Conservation (phyloP, 2,329 filamentous ascomycete genomes). For the Rhinocladiella mackenziei region DNA sequence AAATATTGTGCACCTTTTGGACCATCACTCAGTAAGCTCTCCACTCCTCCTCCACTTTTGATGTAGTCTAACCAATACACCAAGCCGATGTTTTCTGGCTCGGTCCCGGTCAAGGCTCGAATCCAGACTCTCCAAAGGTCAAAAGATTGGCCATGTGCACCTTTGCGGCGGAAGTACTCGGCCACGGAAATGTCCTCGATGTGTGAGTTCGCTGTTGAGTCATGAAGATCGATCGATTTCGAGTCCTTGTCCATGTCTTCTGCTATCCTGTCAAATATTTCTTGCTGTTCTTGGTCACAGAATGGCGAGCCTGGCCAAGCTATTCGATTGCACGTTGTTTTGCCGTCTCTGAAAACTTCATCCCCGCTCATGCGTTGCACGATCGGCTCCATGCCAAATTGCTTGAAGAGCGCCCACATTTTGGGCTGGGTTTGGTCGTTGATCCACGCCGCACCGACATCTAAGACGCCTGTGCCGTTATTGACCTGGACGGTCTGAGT, state of each 20-base stretch:
- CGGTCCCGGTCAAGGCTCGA: neutral
- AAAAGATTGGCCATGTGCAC: neutral
- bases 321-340: neutral
- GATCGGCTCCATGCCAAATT: slow-evolving; percentile 41
- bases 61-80: slow-evolving; percentile 3
- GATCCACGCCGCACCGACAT: slow-evolving; percentile 58
- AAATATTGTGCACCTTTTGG: slow-evolving; percentile 1
- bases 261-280: neutral
- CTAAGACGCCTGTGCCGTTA: slow-evolving; percentile 34
- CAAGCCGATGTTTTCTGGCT: neutral
- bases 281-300: neutral
- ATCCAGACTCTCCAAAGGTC: neutral
- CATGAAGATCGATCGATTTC: neutral
- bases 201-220: slow-evolving; percentile 1
- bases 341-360: slow-evolving; percentile 33
- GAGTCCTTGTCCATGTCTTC: slow-evolving; percentile 1
- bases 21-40: neutral
- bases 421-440: slow-evolving; percentile 52
- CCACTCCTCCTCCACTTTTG: slow-evolving; percentile 3
- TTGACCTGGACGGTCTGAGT: slow-evolving; percentile 31
- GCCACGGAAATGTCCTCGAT: slow-evolving; percentile 2
- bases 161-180: slow-evolving; percentile 1
- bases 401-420: slow-evolving; percentile 37
- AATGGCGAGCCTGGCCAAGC: neutral
- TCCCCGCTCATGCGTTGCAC: slow-evolving; percentile 48